These are phyloP conservation scores for Ascoidea rubescens DNA, from an alignment of 805 yeast species.

Conservation along the genomic window DNA sequence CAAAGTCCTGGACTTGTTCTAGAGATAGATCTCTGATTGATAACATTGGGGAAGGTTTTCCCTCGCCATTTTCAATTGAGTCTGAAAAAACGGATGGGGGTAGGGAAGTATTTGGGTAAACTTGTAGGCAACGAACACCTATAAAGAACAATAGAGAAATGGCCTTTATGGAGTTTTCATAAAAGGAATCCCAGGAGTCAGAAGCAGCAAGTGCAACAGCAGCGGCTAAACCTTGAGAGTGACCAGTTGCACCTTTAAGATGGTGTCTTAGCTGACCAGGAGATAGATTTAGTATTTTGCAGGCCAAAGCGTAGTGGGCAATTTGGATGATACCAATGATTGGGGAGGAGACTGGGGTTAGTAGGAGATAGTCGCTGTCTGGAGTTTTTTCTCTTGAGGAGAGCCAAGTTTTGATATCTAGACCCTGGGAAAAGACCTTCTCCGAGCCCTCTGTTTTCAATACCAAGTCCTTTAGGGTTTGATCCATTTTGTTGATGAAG, in stretches of 20 bases:
- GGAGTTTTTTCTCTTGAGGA: slow-evolving; percentile 78
- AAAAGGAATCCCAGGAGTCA: slow-evolving; percentile 77
- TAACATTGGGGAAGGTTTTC: slow-evolving; percentile 95
- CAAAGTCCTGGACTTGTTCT: slow-evolving; percentile 65
- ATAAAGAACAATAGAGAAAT: slow-evolving; percentile 79
- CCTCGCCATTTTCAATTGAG: slow-evolving; percentile 87
- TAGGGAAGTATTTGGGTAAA: slow-evolving; percentile 85
- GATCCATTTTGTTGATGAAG: slow-evolving; percentile 56
- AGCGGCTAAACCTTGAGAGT: slow-evolving; percentile 83
- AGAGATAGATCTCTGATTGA: slow-evolving; percentile 79
- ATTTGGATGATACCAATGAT: slow-evolving; percentile 91
- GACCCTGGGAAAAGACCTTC: slow-evolving; percentile 87
- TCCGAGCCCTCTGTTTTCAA: slow-evolving; percentile 63
- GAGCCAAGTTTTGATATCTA: slow-evolving; percentile 82
- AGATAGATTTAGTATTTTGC: slow-evolving; percentile 67
- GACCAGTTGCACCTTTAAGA: slow-evolving; percentile 73
- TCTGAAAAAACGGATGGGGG: slow-evolving; percentile 91
- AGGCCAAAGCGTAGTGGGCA: slow-evolving; percentile 82
- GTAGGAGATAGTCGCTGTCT: slow-evolving; percentile 71
- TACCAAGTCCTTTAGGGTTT: slow-evolving; percentile 52
- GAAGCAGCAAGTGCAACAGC: slow-evolving; percentile 80
- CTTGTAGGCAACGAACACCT: slow-evolving; percentile 82
- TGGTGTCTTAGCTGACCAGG: slow-evolving; percentile 77
- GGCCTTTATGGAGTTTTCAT: slow-evolving; percentile 58
- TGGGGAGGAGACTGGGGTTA: slow-evolving; percentile 95